phyloP scores from a whole-genome alignment of 345 rosid species.

The Microthlaspi erraticum region DNA sequence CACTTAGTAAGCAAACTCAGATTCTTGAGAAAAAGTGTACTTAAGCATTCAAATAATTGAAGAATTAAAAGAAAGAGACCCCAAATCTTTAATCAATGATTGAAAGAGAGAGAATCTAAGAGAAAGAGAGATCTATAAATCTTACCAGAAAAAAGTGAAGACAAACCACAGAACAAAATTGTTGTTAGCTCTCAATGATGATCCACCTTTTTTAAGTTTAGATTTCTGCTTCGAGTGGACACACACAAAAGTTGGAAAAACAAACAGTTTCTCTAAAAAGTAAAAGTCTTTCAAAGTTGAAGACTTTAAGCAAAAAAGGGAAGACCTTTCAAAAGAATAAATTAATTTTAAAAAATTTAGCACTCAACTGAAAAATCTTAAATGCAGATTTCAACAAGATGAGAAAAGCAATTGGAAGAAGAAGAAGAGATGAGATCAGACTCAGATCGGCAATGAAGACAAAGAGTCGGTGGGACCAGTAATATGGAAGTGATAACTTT shows the following conservation, averaged over 20 bases:
- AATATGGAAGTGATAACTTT: constrained; percentile 38
- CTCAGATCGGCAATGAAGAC: constrained; percentile 45
- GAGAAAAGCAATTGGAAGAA: constrained; percentile 3
- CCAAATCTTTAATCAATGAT: constrained; percentile 14
- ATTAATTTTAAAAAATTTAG: constrained; percentile 1
- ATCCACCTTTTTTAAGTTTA: constrained; percentile 38
- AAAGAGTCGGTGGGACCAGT: constrained; percentile 48
- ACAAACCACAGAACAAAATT: constrained; percentile 34
- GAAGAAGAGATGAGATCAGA: constrained; percentile 31
- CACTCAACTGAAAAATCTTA: constrained; percentile 16
- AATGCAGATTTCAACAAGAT: constrained; percentile 33
- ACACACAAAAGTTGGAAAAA: constrained; percentile 33
- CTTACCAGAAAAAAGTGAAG: constrained; percentile 41
- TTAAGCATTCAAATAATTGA: constrained; percentile 31
- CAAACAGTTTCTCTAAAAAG: constrained; percentile 17
- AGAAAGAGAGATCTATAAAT: constrained; percentile 22
- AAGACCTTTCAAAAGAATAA: constrained; percentile 20
- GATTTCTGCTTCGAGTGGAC: constrained; percentile 39
- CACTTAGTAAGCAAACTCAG: constrained; percentile 50
- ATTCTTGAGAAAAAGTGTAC: constrained; percentile 45
- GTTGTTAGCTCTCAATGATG: constrained; percentile 42
- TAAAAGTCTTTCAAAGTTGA: constrained; percentile 34
- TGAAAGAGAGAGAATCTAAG: constrained; percentile 14
- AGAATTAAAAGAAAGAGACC: constrained; percentile 41
- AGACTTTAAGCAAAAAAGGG: constrained; percentile 20